Evolutionary conservation across 129 eudicot species (phyloP).

Genomic region (Silybum marianum): DNA sequence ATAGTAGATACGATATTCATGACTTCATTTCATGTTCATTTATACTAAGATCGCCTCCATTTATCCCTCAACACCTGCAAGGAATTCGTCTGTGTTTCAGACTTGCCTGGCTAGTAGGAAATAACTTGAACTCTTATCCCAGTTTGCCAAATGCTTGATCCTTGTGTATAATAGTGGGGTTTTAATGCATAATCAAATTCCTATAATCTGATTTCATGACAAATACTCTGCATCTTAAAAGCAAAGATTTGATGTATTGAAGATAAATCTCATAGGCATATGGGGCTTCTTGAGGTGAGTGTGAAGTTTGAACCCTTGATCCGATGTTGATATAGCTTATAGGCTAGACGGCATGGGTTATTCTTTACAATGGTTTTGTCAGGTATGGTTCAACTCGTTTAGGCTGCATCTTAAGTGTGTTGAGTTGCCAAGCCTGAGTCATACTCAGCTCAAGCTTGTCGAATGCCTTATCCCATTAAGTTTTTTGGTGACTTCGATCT

Average conservation of each 20-base stretch:
- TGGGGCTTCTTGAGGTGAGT: background rate
- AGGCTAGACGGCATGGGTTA: background rate
- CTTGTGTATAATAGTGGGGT: background rate
- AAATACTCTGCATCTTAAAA: background rate
- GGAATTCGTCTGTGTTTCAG: background rate
- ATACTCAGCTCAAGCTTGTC: background rate
- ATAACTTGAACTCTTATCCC: background rate
- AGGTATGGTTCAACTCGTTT: background rate
- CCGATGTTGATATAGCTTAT: background rate
- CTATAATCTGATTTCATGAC: constrained; percentile 3
- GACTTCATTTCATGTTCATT: background rate
- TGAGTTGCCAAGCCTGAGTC: background rate
- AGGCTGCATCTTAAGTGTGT: background rate
- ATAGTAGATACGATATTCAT: background rate
- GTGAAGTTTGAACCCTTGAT: constrained; percentile 2
- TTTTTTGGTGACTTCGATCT: background rate
- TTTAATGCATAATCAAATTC: background rate
- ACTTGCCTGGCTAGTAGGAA: constrained; percentile 2
- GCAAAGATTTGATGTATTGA: background rate
- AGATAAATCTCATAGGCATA: background rate
- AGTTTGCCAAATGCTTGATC: background rate
- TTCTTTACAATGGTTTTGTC: background rate
- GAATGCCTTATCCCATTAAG: background rate
- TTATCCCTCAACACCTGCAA: background rate
- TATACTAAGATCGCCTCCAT: background rate